Evolutionary conservation across 176 grass and related monocot species (phyloP), one percentile per base, ranked within the genome.

Genomic region (Avena sativa): DNA sequence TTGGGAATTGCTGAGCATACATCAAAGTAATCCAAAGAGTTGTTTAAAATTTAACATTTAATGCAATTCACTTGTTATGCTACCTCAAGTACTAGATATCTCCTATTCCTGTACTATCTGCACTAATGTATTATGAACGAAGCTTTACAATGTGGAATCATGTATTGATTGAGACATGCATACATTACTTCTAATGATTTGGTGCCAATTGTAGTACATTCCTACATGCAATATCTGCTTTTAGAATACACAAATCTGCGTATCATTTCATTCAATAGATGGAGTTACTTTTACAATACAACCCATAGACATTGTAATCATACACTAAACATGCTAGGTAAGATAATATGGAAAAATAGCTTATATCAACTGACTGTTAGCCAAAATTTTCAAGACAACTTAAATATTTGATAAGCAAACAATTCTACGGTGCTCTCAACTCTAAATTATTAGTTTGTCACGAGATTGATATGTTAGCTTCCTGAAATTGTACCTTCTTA

Each of bases 391-490:
- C 2, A 55, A 53, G 48, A 8, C 28, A 79, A 20, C 11, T 14
- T 12, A 28, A 19, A 79, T n/a, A 79, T 60, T 78, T 79, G 52
- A 79, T 9, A 78, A 58, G 16, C 15, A 43, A 40, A 69, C 32
- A 19, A 68, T 68, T 68, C 13, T 68, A 36, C 14, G 32, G 15
- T 40, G 32, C 30, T 38, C 66, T 69, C 30, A 19, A 40, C 28
- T 36, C 2, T 67, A 12, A 67, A 16, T 36, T 67, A 32, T 17
- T 14, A 36, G 28, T 34, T 36, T 67, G 6, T 67, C 30, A 68
- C 14, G 6, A 68, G 2, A 68, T 68, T 68, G 65, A 36, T 8
- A 34, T 67, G 28, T 67, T 67, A 34, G 5, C 12, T 67, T 0
- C 28, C 64, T 67, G 2, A 65, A 36, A 3, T 13, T 67, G 16